These are phyloP conservation scores for Cylindrotheca fusiformis DNA, from an alignment of 108 stramenopile species.

Conservation along the genomic window DNA sequence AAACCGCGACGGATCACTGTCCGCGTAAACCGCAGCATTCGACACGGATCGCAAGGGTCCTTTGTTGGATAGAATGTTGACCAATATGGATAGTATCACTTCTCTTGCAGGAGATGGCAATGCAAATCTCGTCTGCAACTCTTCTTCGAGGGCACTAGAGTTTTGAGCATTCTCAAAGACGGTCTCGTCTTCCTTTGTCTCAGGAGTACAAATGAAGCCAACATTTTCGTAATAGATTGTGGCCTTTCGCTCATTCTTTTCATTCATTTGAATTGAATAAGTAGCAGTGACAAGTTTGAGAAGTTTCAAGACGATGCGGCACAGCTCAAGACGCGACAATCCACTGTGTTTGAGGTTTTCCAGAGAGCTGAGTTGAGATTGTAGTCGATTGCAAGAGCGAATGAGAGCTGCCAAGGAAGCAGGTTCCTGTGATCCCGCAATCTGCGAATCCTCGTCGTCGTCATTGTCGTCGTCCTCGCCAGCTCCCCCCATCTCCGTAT, in stretches of 20 bases:
- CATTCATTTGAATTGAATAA: conserved; percentile 23
- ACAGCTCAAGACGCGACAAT: conserved; percentile 53
- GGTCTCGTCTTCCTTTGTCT: conserved; percentile 10
- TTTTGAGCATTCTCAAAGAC: conserved; percentile 13
- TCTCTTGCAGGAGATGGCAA: conserved; percentile 77
- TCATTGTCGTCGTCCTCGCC: conserved; percentile 28
- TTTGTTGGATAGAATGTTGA: conserved; percentile 71
- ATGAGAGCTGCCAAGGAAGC: conserved; percentile 23
- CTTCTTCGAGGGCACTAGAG: conserved; percentile 35
- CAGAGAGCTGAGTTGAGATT: conserved; percentile 59
- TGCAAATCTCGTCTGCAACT: conserved; percentile 50
- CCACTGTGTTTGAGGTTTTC: conserved; percentile 64
- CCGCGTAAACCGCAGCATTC: conserved; percentile 58
- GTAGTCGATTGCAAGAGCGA: conserved; percentile 61
- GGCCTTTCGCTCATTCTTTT: conserved; percentile 30
- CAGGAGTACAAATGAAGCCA: conserved; percentile 37
- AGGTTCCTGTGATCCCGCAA: conserved; percentile 15
- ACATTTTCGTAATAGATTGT: conserved; percentile 55
- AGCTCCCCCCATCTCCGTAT: not conserved
- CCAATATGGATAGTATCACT: conserved; percentile 56
- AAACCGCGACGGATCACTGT: conserved; percentile 25
- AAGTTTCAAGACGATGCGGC: conserved; percentile 65
- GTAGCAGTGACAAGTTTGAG: conserved; percentile 64
- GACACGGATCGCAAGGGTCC: conserved; percentile 64
- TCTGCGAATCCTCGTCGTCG: conserved; percentile 34